Conservation (phyloP, 441 rosid species). For the Gossypium davidsonii region DNA sequence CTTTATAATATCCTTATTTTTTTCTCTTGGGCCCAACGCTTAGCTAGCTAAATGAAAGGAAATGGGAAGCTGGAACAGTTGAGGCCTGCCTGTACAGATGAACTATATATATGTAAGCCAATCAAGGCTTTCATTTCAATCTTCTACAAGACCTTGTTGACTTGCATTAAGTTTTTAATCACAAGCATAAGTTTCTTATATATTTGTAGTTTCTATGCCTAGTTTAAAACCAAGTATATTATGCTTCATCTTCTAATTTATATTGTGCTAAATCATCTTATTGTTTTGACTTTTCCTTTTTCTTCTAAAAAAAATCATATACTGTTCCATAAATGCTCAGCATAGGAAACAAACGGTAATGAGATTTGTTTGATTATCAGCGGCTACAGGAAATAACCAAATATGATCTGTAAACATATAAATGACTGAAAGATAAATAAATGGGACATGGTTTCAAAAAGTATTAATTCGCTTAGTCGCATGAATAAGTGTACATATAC, state of each 20-base stretch:
- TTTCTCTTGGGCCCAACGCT: constrained; percentile 3
- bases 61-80: constrained; percentile 4
- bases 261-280: background rate
- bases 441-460: too few species aligned
- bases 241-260: background rate
- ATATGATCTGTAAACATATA: too few species aligned
- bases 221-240: background rate
- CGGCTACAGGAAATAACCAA: too few species aligned
- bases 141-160: background rate
- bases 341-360: background rate
- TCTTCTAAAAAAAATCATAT: background rate
- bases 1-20: background rate
- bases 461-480: background rate
- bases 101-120: constrained; percentile 17
- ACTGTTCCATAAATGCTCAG: background rate
- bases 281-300: background rate
- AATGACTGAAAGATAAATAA: too few species aligned
- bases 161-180: constrained; percentile 8
- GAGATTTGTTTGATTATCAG: too few species aligned
- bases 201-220: background rate
- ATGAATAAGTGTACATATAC: background rate
- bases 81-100: constrained; percentile 22
- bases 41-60: constrained; percentile 1
- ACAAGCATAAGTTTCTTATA: too few species aligned
- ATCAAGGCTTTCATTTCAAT: background rate